These are phyloP conservation scores for Colletotrichum incanum DNA, from an alignment of 2,329 filamentous ascomycete species.

Conservation along the genomic window DNA sequence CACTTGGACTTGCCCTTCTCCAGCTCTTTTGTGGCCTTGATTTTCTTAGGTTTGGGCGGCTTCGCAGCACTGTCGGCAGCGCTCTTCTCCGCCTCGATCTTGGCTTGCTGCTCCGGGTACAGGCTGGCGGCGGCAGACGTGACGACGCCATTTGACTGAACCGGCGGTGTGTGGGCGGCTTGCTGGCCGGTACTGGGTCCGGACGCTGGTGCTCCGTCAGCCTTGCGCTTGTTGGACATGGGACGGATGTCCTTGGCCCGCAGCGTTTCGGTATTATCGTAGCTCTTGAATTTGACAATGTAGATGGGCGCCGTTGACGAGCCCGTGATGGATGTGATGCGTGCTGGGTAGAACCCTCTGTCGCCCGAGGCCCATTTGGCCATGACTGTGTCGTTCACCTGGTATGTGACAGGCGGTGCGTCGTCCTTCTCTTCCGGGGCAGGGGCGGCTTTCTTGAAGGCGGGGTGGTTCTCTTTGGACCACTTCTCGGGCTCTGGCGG, in stretches of 20 bases:
- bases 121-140: constrained; percentile 71
- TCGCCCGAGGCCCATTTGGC: constrained; percentile 94
- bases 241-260: constrained; percentile 88
- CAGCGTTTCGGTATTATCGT: constrained; percentile 87
- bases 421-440: constrained; percentile 68
- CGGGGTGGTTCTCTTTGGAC: constrained; percentile 85
- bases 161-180: constrained; percentile 59
- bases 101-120: constrained; percentile 65
- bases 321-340: constrained; percentile 94
- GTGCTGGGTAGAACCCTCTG: constrained; percentile 90
- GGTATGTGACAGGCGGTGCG: constrained; percentile 73
- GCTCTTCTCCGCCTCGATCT: constrained; percentile 74
- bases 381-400: constrained; percentile 90
- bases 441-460: constrained; percentile 72
- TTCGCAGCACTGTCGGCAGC: constrained; percentile 77
- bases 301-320: constrained; percentile 93
- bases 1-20: constrained; percentile 94
- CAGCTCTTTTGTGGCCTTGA: constrained; percentile 90
- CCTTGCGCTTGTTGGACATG: constrained; percentile 86
- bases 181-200: constrained; percentile 55
- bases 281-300: constrained; percentile 94
- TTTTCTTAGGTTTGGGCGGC: constrained; percentile 86
- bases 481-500: constrained; percentile 78
- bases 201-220: constrained; percentile 78
- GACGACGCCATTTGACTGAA: constrained; percentile 62